Evolutionary conservation across 257 asterid species (phyloP), one percentile per base, ranked within the genome.

Genomic region (Penstemon eatonii): DNA sequence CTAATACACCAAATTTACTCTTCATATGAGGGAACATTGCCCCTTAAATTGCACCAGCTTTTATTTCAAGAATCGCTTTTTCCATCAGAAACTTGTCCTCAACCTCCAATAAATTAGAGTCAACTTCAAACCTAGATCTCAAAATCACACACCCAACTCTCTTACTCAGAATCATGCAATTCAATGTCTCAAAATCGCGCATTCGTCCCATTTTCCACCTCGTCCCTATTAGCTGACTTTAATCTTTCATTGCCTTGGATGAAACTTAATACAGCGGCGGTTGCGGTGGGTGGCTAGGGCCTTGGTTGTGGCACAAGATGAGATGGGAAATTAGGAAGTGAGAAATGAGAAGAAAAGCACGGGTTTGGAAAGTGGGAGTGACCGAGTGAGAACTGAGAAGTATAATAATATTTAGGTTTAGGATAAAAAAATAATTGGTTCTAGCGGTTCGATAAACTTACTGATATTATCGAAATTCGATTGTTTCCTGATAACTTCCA

Each of bases 131-230:
- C 76, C 83, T 84, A 33, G 82, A 81, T 43, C 83, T 88, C 72
- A 74, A 72, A 44, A 88, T 88, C 80, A 77, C 85, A 12, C 85
- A 90, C 74, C 97, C 97, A 68, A 85, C 88, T 68, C 86, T 90
- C 9, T 80, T 90, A 33, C 89, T 90, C 73, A 39, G 97, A 88
- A 62, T 84, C 95, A 18, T 90, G 97, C 86, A 78, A 72, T 75
- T 90, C 95, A 39, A 80, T 90, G 85, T 72, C 78, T 66, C 85
- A 84, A 57, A 83, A 88, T 80, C 78, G 8, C 85, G 87, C 18
- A 82, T 85, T 45, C 90, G 95, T 80, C 85, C 88, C 65, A 65
- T 86, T 19, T 79, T 79, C 70, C 92, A 90, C 71, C 79, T 81
- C 60, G 86, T 90, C 19, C 96, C 97, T 4, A 47, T 85, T 74